Evolutionary conservation across 73 alveolate species (phyloP).

Genomic region (Halteria grandinella): DNA sequence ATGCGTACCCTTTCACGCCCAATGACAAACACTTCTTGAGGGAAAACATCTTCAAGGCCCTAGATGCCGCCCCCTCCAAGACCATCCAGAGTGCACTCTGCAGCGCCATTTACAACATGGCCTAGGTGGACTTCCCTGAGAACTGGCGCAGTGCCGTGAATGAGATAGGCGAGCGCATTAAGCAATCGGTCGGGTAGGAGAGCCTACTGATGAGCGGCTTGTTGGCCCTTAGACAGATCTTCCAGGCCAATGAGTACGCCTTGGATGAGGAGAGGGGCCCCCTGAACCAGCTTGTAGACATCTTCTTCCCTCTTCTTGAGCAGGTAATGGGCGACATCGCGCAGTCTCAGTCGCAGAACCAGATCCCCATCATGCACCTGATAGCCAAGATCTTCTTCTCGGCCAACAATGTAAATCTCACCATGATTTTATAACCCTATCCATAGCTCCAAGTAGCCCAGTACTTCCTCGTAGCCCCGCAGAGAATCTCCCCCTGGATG

Average conservation of each 20-base stretch:
- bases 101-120: slow-evolving; percentile 18
- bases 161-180: slow-evolving; percentile 5
- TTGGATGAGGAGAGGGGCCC: slow-evolving; percentile 70
- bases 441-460: slow-evolving; percentile 51
- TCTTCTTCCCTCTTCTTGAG: slow-evolving; percentile 72
- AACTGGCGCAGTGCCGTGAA: slow-evolving; percentile 46
- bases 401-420: slow-evolving; percentile 56
- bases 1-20: neutral
- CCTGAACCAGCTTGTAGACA: slow-evolving; percentile 54
- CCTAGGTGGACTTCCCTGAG: slow-evolving; percentile 58
- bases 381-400: slow-evolving; percentile 66
- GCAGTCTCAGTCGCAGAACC: slow-evolving; percentile 24
- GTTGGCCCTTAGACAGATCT: slow-evolving; percentile 36
- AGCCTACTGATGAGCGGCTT: slow-evolving; percentile 49
- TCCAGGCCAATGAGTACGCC: slow-evolving; percentile 53
- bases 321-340: slow-evolving; percentile 21
- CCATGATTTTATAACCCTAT: neutral
- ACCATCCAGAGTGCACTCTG: neutral
- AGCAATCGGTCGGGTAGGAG: neutral
- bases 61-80: neutral
- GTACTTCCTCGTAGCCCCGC: slow-evolving; percentile 41
- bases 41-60: slow-evolving; percentile 41
- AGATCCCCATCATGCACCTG: slow-evolving; percentile 45
- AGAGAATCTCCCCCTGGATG: slow-evolving; percentile 50
- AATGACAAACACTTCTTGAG: slow-evolving; percentile 4